phyloP scores from a whole-genome alignment of 805 yeast genomes.

The Brettanomyces custersianus region DNA sequence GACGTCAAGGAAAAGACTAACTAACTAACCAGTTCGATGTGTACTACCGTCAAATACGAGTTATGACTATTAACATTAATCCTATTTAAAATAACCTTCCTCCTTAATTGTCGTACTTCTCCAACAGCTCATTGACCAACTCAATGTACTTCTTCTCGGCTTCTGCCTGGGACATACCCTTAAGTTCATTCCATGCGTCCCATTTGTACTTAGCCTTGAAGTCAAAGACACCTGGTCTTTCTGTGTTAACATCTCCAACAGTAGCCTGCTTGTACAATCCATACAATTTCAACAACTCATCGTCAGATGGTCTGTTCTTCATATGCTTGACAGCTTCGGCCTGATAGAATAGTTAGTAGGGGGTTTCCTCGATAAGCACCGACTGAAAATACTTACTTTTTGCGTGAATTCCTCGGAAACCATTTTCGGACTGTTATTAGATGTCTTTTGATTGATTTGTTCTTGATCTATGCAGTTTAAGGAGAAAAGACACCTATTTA shows the following conservation, averaged over 20 bases:
- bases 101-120: conserved; percentile 29
- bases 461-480: too few relatives aligned
- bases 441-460: too few relatives aligned
- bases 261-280: conserved; percentile 97
- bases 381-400: conserved; percentile 20
- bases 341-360: conserved; percentile 25
- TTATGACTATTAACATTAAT: neutral
- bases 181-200: conserved; percentile 89
- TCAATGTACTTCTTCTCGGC: conserved; percentile 80
- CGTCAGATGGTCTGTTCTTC: conserved; percentile 72
- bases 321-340: conserved; percentile 76
- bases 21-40: neutral
- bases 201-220: conserved; percentile 95
- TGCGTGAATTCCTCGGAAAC: conserved; percentile 28
- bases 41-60: neutral
- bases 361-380: neutral
- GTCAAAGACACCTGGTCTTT: conserved; percentile 87
- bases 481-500: too few relatives aligned
- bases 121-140: conserved; percentile 54
- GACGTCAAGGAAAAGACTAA: neutral
- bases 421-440: conserved; percentile 15
- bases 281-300: conserved; percentile 79
- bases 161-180: conserved; percentile 81
- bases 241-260: conserved; percentile 83
- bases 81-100: neutral